These are phyloP conservation scores for Heterobasidion occidentale DNA, from an alignment of 1,284 basidiomycete genomes.

Conservation along the genomic window DNA sequence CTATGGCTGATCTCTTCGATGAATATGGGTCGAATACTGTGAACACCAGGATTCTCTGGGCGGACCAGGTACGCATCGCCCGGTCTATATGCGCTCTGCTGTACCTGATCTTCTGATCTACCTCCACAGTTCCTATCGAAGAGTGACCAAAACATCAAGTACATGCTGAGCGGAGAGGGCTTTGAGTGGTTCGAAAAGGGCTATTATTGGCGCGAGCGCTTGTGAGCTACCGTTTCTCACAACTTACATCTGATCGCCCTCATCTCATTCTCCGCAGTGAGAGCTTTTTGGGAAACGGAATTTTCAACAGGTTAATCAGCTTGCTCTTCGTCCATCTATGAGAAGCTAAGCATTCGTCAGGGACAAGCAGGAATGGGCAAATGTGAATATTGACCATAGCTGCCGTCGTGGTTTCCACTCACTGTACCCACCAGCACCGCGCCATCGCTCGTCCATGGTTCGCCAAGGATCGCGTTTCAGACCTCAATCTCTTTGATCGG, in stretches of 20 bases:
- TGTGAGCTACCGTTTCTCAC: neutral
- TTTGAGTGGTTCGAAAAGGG: constrained; percentile 3
- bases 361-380: constrained; percentile 43
- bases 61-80: constrained; percentile 42
- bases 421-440: constrained; percentile 37
- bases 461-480: constrained; percentile 51
- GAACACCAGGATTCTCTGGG: constrained; percentile 54
- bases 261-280: neutral
- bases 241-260: neutral
- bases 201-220: neutral
- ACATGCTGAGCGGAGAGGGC: constrained; percentile 2
- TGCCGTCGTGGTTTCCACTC: neutral
- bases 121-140: neutral
- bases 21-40: constrained; percentile 57
- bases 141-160: constrained; percentile 1
- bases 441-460: constrained; percentile 58
- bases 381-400: neutral
- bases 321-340: neutral
- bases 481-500: constrained; percentile 54
- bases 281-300: constrained; percentile 47
- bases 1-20: constrained; percentile 44
- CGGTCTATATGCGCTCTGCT: constrained; percentile 3
- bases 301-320: constrained; percentile 49
- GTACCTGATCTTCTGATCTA: neutral
- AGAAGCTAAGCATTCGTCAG: neutral